A percentile compares a stretch with the other conserved stretches of the same genome.
Evolutionary conservation across 1,139 yeast genomes (phyloP).

Genomic region (Geotrichum klebahnii): DNA sequence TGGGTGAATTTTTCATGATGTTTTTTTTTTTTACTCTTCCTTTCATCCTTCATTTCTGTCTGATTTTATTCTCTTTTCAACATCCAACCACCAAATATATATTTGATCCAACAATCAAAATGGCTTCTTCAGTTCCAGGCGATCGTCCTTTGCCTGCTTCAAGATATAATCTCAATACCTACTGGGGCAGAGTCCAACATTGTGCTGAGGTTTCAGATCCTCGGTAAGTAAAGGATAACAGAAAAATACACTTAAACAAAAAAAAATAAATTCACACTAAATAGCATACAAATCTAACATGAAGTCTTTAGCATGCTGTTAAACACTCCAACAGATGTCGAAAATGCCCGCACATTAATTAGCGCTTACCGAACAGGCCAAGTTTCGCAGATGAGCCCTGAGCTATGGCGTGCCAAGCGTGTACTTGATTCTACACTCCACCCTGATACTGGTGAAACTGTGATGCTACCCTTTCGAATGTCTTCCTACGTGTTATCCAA

Average conservation of each 20-base stretch:
- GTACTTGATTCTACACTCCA: conserved; percentile 83
- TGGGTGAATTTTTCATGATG: too few relatives aligned
- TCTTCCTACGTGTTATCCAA: conserved; percentile 91
- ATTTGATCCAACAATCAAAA: conserved; percentile 30
- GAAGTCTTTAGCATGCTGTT: conserved; percentile 69
- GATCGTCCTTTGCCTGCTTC: conserved; percentile 74
- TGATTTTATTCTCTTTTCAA: neutral
- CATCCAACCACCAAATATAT: neutral
- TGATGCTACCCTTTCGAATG: conserved; percentile 90
- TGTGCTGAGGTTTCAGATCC: conserved; percentile 94
- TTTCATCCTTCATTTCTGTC: too few relatives aligned
- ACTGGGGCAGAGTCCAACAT: conserved; percentile 91
- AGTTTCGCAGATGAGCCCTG: conserved; percentile 59
- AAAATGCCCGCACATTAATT: conserved; percentile 54
- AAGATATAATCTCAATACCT: conserved; percentile 69
- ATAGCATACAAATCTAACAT: too few relatives aligned
- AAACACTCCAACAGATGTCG: conserved; percentile 61
- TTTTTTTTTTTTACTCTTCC: neutral
- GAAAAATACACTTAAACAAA: neutral
- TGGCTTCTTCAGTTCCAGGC: conserved; percentile 89
- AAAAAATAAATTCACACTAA: too few relatives aligned
- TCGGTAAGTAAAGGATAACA: conserved; percentile 28
- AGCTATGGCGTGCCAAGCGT: conserved; percentile 84
- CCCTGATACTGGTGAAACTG: conserved; percentile 94
- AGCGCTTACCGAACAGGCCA: conserved; percentile 72